Evolutionary conservation across 2,329 filamentous ascomycete genomes (phyloP), one percentile per base, ranked within the genome.

Genomic region (Cyphellophora europaea): DNA sequence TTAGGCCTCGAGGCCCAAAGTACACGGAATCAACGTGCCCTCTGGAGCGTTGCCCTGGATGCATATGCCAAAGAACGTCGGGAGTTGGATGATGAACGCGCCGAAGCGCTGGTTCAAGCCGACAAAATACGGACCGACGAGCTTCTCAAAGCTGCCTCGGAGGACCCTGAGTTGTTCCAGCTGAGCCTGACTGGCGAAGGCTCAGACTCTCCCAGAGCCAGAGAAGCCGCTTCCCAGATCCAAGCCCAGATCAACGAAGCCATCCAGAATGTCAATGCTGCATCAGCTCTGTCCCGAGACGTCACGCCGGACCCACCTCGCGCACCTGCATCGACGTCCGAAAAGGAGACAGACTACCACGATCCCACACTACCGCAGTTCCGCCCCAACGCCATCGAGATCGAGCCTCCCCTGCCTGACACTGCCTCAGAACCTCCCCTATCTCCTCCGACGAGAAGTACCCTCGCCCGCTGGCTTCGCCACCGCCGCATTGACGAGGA

Each of bases 401-500:
- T 41, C 31, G 21, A 43, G 21, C 13, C 28, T 43, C 51, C 56
- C 31, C 52, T 52, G 5, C 49, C 51, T 11, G 54, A 54, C 11
- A 47, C 57, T 4, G 54, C 54, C 5, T 51, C 50, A 10, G 41
- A 25, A n/a, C 21, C n/a, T 8, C 21, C 8, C 8, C 43, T 44
- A 21, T 52, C 55, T 11, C 38, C 30, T 11, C 34, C 27, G 2
- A 27, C 27, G 10, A 16, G 15, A 8, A 59, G 51, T 21, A 54
- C 53, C 3, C 57, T 76, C 3, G 58, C 61, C 12, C 61, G 63
- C 10, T 65, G 66, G 53, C 55, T 58, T 5, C 51, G 52, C 17
- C 63, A 88, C 5, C 76, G 81, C 46, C 54, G 69, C 11, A 72
- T 79, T 1, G 83, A 91, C 51, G 62, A 69, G 23, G 77, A 87